Conservation (phyloP, 495 filamentous ascomycete species). For the Aspergillus mulundensis region DNA sequence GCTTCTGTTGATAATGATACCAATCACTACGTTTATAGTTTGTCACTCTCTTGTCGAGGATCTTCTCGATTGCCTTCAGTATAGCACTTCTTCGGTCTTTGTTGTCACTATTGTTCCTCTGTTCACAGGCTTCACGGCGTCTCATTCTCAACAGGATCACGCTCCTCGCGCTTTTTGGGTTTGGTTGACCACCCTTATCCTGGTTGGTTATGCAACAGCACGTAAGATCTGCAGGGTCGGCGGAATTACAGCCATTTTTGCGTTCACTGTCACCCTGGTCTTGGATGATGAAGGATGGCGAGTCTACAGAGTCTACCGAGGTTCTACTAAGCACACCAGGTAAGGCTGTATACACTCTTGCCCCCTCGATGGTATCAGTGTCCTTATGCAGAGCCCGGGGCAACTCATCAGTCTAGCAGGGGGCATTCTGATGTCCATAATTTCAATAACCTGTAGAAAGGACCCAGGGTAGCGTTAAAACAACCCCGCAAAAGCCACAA, state of each 20-base stretch:
- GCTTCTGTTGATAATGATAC: neutral
- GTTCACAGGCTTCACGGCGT: no score
- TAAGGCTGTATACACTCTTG: no score
- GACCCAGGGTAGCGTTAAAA: no score
- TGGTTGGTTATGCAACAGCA: neutral
- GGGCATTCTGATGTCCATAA: no score
- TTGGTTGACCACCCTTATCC: neutral
- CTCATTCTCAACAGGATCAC: neutral
- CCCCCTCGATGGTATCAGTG: no score
- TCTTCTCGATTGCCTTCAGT: neutral
- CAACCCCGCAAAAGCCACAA: constrained; percentile 1
- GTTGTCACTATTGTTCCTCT: no score
- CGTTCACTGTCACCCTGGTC: neutral
- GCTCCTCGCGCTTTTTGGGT: neutral
- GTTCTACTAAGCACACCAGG: no score
- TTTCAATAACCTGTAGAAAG: no score
- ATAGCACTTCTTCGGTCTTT: neutral
- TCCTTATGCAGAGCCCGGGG: no score
- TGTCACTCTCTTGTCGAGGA: neutral
- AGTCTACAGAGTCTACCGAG: no score
- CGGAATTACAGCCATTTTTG: neutral
- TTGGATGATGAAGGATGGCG: neutral
- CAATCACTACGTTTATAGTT: neutral
- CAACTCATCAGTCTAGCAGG: no score
- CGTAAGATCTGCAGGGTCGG: constrained; percentile 2